Base-by-base conservation (phyloP, 2,329 filamentous ascomycete species). In the Coniochaeta sp. region DNA sequence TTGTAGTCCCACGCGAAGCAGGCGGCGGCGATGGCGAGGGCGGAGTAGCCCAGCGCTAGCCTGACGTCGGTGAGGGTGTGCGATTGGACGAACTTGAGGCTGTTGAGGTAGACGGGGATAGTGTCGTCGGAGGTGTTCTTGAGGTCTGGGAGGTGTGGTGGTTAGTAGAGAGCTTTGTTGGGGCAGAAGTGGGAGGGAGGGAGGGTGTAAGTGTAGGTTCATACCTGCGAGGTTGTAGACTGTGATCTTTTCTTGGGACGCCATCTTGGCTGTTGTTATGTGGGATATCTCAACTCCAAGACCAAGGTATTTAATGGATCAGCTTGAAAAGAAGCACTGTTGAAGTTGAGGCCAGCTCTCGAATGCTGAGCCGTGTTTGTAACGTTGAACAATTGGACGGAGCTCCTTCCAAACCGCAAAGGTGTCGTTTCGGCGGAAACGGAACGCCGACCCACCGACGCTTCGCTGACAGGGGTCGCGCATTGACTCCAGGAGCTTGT, bases 61-160 rank as follows among this genome's bases (percentile, higher is more conserved):
- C 90, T 89, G 47, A 95, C 81, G 64, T 97, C 91, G 61, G 85
- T 83, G 47, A 94, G 83, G 53, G 71, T 78, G 72, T 97, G 86
- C 57, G 87, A 85, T 71, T 95, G 91, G 56, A 74, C 80, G 76
- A 96, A 96, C 59, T 78, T 85, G 67, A 97, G 83, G 28, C 84
- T 88, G 71, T 89, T 92, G 57, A 99, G 84, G 75, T 97, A 97
- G 72, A 94, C 91, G 53, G 88, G 84, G 54, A 99, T 85, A 52
- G 91, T 90, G 72, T 99, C 94, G 73, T 99, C 94, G 59, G 89
- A 90, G 33, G 91, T 95, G 74, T 94, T 95, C 72, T 97, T 97
- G 57, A 99, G 86, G 67, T 97, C 94, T 95, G 66, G n/a, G n/a
- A n/a, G n/a, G n/a, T n/a, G n/a, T n/a, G n/a, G n/a, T n/a, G n/a